Evolutionary conservation across 371 early-diverging fungal genomes (phyloP).

Genomic region (Mucor irregularis): DNA sequence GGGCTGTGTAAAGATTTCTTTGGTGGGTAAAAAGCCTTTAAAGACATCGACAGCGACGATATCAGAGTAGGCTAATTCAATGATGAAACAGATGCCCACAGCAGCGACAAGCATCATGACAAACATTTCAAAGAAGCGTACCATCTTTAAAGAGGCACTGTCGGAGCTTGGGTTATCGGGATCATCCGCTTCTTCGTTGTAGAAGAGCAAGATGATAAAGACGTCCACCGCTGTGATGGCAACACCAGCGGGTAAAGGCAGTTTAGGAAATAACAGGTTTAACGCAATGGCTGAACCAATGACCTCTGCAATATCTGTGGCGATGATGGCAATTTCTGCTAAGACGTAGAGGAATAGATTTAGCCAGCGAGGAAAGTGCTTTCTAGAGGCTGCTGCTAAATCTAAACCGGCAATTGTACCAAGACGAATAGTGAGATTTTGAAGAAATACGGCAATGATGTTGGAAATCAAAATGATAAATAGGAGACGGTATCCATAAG

Average conservation of each 20-base stretch:
- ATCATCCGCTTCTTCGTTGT: slow-evolving; percentile 52
- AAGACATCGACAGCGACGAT: slow-evolving; percentile 65
- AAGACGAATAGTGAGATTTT: slow-evolving; percentile 74
- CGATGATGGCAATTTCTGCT: slow-evolving; percentile 77
- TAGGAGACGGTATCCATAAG: slow-evolving; percentile 73
- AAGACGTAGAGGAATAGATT: slow-evolving; percentile 68
- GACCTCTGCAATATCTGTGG: slow-evolving; percentile 80
- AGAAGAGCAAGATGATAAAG: slow-evolving; percentile 69
- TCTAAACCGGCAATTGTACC: slow-evolving; percentile 81
- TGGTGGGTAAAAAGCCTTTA: slow-evolving; percentile 68
- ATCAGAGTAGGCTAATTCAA: slow-evolving; percentile 59
- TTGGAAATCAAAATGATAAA: slow-evolving; percentile 78
- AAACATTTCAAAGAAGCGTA: slow-evolving; percentile 66
- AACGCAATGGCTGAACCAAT: slow-evolving; percentile 86
- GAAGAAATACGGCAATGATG: slow-evolving; percentile 75
- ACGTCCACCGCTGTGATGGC: slow-evolving; percentile 80
- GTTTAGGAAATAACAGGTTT: slow-evolving; percentile 67
- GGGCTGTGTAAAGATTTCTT: slow-evolving; percentile 59
- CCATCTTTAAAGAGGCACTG: slow-evolving; percentile 39
- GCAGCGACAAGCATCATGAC: slow-evolving; percentile 68
- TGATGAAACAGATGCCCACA: slow-evolving; percentile 72
- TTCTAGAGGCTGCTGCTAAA: slow-evolving; percentile 69
- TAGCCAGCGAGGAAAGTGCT: slow-evolving; percentile 54
- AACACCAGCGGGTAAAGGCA: slow-evolving; percentile 78
- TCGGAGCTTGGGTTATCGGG: slow-evolving; percentile 22